phyloP scores from a whole-genome alignment of 257 asterid genomes.

The Capsicum baccatum region DNA sequence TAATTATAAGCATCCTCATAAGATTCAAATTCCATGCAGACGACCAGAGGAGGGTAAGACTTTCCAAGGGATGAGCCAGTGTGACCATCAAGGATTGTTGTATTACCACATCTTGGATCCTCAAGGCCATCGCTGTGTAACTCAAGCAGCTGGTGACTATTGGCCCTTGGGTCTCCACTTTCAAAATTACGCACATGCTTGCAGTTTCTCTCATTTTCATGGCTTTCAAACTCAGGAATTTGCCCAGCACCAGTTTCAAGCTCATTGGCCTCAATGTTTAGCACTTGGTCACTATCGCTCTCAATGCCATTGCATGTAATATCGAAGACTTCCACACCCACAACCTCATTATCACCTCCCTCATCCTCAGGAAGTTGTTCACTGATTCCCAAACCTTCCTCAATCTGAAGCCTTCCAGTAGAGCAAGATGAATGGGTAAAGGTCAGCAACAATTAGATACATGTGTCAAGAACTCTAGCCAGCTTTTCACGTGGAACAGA shows the following conservation, averaged over 20 bases:
- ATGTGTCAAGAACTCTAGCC: conserved; percentile 20
- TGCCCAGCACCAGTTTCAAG: conserved; percentile 35
- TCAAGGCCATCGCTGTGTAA: conserved; percentile 27
- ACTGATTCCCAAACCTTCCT: conserved; percentile 39
- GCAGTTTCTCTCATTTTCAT: conserved; percentile 33
- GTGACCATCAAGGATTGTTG: conserved; percentile 26
- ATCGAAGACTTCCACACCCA: conserved; percentile 38
- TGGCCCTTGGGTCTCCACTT: conserved; percentile 34
- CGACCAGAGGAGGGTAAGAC: conserved; percentile 52
- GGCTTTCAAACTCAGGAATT: conserved; percentile 35
- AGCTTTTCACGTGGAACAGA: not conserved
- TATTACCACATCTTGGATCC: conserved; percentile 32
- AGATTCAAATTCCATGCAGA: conserved; percentile 82
- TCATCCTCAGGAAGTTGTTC: conserved; percentile 41
- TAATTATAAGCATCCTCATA: conserved; percentile 86
- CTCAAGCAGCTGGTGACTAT: conserved; percentile 32
- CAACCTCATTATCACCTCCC: conserved; percentile 34
- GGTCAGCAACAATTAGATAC: conserved; percentile 22
- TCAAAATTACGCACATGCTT: conserved; percentile 39
- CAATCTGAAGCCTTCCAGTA: conserved; percentile 36
- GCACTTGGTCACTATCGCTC: conserved; percentile 30
- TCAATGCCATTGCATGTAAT: conserved; percentile 38
- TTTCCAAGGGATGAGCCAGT: conserved; percentile 34
- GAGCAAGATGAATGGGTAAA: conserved; percentile 9
- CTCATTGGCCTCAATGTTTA: not conserved